These are phyloP conservation scores for Xerocomus potaroensis DNA, from an alignment of 768 basidiomycete species.

Conservation along the genomic window DNA sequence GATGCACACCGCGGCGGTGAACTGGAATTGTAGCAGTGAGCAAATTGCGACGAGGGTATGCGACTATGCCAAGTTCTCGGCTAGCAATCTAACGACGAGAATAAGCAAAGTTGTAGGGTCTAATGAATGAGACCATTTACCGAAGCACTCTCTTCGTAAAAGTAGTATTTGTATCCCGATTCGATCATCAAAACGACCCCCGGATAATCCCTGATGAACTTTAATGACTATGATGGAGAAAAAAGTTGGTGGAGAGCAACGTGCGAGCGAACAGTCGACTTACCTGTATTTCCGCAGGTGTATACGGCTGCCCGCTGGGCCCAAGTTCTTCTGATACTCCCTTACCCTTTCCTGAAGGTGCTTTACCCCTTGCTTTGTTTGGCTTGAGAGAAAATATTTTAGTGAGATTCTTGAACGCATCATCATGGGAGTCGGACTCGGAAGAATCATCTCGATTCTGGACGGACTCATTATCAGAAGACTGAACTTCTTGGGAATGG, in stretches of 20 bases:
- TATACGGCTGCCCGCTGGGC: constrained; percentile 67
- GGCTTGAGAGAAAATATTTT: constrained; percentile 41
- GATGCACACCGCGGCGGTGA: constrained; percentile 62
- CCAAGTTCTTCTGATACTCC: constrained; percentile 45
- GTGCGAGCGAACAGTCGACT: constrained; percentile 1
- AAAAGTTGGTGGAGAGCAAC: neutral
- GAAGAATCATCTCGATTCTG: constrained; percentile 24
- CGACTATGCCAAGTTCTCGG: constrained; percentile 74
- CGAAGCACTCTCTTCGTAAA: constrained; percentile 83
- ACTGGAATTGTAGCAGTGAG: constrained; percentile 70
- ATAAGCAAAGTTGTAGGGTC: constrained; percentile 3
- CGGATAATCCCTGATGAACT: constrained; percentile 60
- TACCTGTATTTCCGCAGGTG: constrained; percentile 73
- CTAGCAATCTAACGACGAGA: constrained; percentile 53
- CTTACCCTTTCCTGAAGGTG: constrained; percentile 28
- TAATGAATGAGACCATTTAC: constrained; percentile 31
- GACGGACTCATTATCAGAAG: constrained; percentile 21
- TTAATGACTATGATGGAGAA: constrained; percentile 27
- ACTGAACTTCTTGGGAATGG: constrained; percentile 10
- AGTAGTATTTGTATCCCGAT: constrained; percentile 80
- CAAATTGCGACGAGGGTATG: constrained; percentile 69
- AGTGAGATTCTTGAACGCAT: constrained; percentile 44
- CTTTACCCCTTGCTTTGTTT: constrained; percentile 35
- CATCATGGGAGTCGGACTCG: constrained; percentile 41
- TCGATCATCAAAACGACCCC: constrained; percentile 74